Base-by-base conservation (phyloP, 345 rosid genomes). In the Psidium friedrichsthalianum region DNA sequence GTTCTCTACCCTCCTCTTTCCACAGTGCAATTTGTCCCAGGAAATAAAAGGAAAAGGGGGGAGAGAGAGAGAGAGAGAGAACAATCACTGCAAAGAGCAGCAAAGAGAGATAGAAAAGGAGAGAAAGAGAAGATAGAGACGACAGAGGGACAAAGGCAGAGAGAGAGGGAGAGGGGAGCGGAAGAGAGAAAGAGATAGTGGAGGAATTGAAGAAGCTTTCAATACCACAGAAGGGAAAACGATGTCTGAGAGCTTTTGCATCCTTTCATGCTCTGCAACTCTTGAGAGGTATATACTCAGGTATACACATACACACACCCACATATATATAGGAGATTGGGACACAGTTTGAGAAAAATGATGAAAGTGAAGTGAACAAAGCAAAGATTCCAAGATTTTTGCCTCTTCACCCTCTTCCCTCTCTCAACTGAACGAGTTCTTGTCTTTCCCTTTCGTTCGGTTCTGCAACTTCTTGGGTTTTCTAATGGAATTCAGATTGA, bases 231-330 rank as follows among this genome's bases (percentile, higher is more conserved):
- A 87, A 86, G 87, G 82, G 95, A 92, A 88, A 94, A 93, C 91
- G 95, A 94, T 92, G 91, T 89, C 92, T 90, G 86, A 86, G 93
- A 88, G 91, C 89, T 88, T 89, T 90, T 74, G 85, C 74, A 69
- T 89, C 93, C 86, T 91, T 89, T 86, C 90, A 85, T 86, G 47
- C 78, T 69, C 90, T 89, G 93, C 92, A 93, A 87, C 90, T 89
- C 89, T 86, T 83, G 47, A 40, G 84, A 83, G 92, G 90, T 93
- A 85, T 61, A 76, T 69, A 40, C 74, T 55, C 83, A 52, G 56
- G 49, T 29, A 55, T 6, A 74, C 12, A 25, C 18, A 53, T 12
- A 80, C 8, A 51, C 44, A 83, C 56, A 47, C 52, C 25, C 27
- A 6, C 58, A 83, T 22, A 83, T n/a, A 52, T 83, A 83, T 83